A percentile compares a stretch with the other conserved stretches of the same genome.
Evolutionary conservation across 2,329 filamentous ascomycete species (phyloP).

Genomic region (Seiridium unicorne): DNA sequence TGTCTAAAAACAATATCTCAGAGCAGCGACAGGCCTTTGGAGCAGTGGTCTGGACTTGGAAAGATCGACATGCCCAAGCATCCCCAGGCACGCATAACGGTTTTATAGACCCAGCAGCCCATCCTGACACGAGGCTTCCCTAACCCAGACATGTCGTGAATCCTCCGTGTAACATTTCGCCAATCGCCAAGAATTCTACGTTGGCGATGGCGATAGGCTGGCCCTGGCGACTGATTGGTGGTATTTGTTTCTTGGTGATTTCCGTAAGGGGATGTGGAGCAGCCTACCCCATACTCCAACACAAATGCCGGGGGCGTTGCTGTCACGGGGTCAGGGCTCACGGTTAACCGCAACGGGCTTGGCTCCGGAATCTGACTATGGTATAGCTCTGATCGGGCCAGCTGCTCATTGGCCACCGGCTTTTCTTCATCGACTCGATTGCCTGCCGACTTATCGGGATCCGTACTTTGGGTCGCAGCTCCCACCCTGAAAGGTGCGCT

Average conservation of each 20-base stretch:
- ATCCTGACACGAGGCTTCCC: neutral
- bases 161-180: neutral
- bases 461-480: neutral
- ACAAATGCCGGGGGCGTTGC: neutral
- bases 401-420: neutral
- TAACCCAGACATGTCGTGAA: neutral
- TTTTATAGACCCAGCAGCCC: neutral
- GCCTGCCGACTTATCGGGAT: neutral
- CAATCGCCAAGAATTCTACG: neutral
- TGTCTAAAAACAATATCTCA: neutral
- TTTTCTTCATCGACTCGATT: neutral
- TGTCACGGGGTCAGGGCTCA: neutral
- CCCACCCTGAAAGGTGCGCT: neutral
- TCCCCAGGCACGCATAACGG: neutral
- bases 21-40: neutral
- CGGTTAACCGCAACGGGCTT: neutral
- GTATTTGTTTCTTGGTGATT: conserved; percentile 3
- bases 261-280: neutral
- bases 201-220: neutral
- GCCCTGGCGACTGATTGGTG: conserved; percentile 6
- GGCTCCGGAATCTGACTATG: neutral
- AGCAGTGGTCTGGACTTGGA: neutral
- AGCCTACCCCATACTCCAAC: neutral
- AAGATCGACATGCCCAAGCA: neutral
- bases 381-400: neutral